These are phyloP conservation scores for Candida coquimbonensis DNA, from an alignment of 805 yeast species.

Conservation along the genomic window DNA sequence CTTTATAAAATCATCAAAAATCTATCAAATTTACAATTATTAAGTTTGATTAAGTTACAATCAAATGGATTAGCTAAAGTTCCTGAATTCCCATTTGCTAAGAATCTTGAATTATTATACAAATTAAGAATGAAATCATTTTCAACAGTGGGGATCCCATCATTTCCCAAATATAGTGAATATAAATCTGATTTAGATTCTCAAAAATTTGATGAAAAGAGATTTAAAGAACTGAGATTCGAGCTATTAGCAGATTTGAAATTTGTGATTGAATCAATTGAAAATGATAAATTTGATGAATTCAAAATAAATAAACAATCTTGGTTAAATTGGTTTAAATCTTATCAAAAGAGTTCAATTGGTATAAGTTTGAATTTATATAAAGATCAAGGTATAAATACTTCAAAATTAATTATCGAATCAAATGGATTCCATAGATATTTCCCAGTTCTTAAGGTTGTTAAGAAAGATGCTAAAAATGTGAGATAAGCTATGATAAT, in stretches of 20 bases:
- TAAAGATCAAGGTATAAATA: conserved; percentile 1
- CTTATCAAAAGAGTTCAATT: conserved; percentile 25
- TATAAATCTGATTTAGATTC: conserved; percentile 9
- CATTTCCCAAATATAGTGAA: conserved; percentile 34
- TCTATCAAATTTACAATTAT: conserved; percentile 27
- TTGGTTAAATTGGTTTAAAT: conserved; percentile 25
- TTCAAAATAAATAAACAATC: conserved; percentile 23
- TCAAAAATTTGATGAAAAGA: not conserved
- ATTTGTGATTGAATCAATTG: not conserved
- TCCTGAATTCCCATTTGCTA: conserved; percentile 22
- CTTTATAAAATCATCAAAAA: conserved; percentile 23
- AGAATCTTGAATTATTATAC: conserved; percentile 30
- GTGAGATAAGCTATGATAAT: too few species aligned
- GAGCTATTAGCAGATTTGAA: not conserved
- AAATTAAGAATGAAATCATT: conserved; percentile 71
- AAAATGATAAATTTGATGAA: not conserved
- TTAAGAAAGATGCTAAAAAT: conserved; percentile 2
- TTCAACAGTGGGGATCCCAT: conserved; percentile 74
- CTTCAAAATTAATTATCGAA: conserved; percentile 21
- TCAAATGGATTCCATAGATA: conserved; percentile 35
- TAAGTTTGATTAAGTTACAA: conserved; percentile 25
- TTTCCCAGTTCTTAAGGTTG: conserved; percentile 35
- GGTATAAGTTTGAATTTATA: conserved; percentile 17
- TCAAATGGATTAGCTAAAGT: conserved; percentile 21
- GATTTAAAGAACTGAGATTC: not conserved